These are phyloP conservation scores for Musa troglodytarum DNA, from an alignment of 176 grass and related monocot species.

Conservation along the genomic window DNA sequence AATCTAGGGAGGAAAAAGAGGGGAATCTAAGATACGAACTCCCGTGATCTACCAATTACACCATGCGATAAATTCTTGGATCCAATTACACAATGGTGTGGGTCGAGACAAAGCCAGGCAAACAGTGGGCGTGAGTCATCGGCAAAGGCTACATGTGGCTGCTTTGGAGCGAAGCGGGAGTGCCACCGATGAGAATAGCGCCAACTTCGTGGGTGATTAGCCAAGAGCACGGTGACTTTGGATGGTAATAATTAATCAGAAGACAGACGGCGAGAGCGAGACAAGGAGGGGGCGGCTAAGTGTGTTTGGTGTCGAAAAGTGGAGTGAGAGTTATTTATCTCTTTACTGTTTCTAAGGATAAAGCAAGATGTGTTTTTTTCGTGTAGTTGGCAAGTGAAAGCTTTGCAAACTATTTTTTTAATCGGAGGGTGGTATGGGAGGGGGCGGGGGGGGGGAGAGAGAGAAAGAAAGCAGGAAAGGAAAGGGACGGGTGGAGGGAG, in stretches of 20 bases:
- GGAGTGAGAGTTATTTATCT: not conserved
- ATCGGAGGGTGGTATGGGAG: not conserved
- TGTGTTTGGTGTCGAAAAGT: not conserved
- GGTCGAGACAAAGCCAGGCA: not conserved
- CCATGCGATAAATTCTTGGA: conserved; percentile 4
- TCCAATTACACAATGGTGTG: not conserved
- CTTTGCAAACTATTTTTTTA: not conserved
- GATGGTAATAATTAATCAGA: conserved; percentile 1
- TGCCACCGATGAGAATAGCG: not conserved
- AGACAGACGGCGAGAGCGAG: conserved; percentile 5
- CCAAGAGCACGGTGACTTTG: not conserved
- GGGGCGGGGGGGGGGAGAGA: not conserved
- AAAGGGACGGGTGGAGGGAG: too few species aligned
- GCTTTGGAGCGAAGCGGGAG: not conserved
- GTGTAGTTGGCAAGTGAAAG: not conserved
- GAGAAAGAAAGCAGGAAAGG: not conserved
- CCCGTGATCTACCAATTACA: conserved; percentile 11
- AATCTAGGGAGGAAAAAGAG: not conserved
- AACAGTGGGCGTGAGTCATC: not conserved
- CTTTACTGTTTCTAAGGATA: not conserved
- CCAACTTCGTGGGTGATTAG: not conserved
- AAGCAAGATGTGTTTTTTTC: not conserved
- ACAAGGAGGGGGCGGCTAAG: not conserved
- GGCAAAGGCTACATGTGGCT: not conserved
- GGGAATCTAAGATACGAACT: not conserved